Evolutionary conservation across 169 alveolate species (phyloP), one percentile per base, ranked within the genome.

Genomic region (Plasmodium coatneyi): DNA sequence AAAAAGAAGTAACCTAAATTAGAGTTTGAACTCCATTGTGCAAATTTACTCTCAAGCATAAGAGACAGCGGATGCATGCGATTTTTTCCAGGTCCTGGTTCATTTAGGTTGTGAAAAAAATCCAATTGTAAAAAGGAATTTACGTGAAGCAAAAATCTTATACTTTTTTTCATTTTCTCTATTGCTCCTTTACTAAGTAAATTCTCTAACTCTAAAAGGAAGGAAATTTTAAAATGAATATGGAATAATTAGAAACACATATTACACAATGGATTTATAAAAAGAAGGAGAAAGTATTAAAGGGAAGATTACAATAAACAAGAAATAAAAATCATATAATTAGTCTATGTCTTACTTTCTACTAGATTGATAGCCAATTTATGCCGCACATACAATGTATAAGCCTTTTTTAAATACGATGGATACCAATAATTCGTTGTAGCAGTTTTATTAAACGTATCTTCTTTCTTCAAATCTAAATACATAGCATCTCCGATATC

Each of bases 61-160:
- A 72, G 12, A 30, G 92, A 71, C 28, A 84, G 6, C 16, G 92
- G 84, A 74, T 49, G n/a, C 39, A 16, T 30, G 12, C 84, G 74
- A 4, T 30, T n/a, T 49, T 28, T 19, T 66, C 82, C 76, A 46
- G 39, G 39, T 14, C 79, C 43, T 43, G 92, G 92, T 71, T 84
- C 92, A 84, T 84, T 84, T 5, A 84, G 43, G 22, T 34, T 30
- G 16, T 84, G 83, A 49, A 84, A 84, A 84, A 84, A 84, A 84
- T 84, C 92, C 76, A 84, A 32, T 25, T 84, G 92, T 7, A 74
- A 30, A 84, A 84, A 84, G 16, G 92, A 84, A 30, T 84, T 84
- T 52, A 84, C 92, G 28, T 84, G 92, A 5, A 84, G 79, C 19
- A 84, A 7, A 74, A 72, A 84, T 7, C 28, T 19, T 1, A 84